Evolutionary conservation across 352 stramenopile genomes (phyloP).

Genomic region (Peronospora farinosa): DNA sequence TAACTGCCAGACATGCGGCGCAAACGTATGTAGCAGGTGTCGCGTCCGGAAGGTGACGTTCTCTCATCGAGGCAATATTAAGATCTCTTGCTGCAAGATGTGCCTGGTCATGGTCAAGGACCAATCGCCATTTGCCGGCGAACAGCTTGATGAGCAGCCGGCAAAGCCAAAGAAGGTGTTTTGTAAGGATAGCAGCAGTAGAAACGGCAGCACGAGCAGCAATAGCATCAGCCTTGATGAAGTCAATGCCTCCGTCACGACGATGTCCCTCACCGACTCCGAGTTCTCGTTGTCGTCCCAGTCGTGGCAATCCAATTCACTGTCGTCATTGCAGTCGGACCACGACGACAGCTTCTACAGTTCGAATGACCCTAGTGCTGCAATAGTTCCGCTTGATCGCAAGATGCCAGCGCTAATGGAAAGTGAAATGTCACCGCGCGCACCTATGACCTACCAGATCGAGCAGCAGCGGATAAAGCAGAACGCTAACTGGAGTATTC

Average conservation of each 20-base stretch:
- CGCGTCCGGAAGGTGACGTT: slow-evolving; percentile 57
- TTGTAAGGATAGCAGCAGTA: slow-evolving; percentile 18
- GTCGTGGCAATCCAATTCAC: slow-evolving; percentile 52
- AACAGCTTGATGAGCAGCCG: slow-evolving; percentile 35
- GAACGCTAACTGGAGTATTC: slow-evolving; percentile 9
- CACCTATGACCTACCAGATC: slow-evolving; percentile 24
- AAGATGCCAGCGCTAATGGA: slow-evolving; percentile 50
- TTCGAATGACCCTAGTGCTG: slow-evolving; percentile 14
- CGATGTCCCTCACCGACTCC: slow-evolving; percentile 42
- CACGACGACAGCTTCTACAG: slow-evolving; percentile 35
- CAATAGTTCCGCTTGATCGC: slow-evolving; percentile 22
- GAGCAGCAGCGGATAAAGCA: slow-evolving; percentile 36
- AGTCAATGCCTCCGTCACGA: slow-evolving; percentile 30
- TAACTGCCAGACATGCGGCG: slow-evolving; percentile 58
- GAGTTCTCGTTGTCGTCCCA: slow-evolving; percentile 53
- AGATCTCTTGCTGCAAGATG: slow-evolving; percentile 66
- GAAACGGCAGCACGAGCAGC: slow-evolving; percentile 25
- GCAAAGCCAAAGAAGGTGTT: slow-evolving; percentile 25
- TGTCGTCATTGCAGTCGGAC: slow-evolving; percentile 51
- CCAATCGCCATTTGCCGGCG: slow-evolving; percentile 56
- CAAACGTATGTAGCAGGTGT: slow-evolving; percentile 70
- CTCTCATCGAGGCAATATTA: slow-evolving; percentile 49
- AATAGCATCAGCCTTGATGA: slow-evolving; percentile 14
- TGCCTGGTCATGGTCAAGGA: slow-evolving; percentile 64
- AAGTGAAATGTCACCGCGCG: slow-evolving; percentile 9